These are phyloP conservation scores for Trichoderma virens DNA, from an alignment of 495 filamentous ascomycete genomes.

Conservation along the genomic window DNA sequence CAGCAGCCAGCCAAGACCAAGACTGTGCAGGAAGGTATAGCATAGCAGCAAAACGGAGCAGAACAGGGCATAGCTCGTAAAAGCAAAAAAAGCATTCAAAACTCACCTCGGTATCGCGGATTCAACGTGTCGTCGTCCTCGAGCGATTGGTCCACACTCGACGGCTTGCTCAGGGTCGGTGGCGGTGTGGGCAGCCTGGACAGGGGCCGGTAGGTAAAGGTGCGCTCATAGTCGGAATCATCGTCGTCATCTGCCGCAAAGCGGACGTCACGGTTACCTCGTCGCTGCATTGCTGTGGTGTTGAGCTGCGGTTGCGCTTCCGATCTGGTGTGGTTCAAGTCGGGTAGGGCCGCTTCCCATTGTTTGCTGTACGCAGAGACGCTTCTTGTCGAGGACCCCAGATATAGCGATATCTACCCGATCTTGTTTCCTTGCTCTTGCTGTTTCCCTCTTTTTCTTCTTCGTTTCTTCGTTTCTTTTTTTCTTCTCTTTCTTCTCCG, in stretches of 20 bases:
- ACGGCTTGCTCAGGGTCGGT: conserved; percentile 37
- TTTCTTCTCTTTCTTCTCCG: background rate
- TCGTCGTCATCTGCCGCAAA: conserved; percentile 5
- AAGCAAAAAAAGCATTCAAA: conserved; percentile 10
- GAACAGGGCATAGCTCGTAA: conserved; percentile 11
- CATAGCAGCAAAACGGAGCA: background rate
- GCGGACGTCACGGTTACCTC: background rate
- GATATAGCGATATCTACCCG: background rate
- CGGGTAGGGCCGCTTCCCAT: background rate
- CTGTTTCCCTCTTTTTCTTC: background rate
- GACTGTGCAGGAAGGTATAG: background rate
- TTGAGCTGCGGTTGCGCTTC: background rate
- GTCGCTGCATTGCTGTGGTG: background rate
- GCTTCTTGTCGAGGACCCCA: background rate
- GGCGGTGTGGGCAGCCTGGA: conserved; percentile 56
- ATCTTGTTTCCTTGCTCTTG: background rate
- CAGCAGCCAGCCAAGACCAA: background rate
- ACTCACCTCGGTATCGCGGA: conserved; percentile 40
- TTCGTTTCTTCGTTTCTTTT: background rate
- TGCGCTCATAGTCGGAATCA: conserved; percentile 36
- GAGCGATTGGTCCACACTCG: conserved; percentile 25
- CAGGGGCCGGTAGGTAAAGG: conserved; percentile 49
- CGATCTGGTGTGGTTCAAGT: background rate
- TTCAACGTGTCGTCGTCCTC: conserved; percentile 36
- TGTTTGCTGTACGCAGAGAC: background rate